Conservation (phyloP, 208 protist genomes). For the Trypanosoma conorhini region DNA sequence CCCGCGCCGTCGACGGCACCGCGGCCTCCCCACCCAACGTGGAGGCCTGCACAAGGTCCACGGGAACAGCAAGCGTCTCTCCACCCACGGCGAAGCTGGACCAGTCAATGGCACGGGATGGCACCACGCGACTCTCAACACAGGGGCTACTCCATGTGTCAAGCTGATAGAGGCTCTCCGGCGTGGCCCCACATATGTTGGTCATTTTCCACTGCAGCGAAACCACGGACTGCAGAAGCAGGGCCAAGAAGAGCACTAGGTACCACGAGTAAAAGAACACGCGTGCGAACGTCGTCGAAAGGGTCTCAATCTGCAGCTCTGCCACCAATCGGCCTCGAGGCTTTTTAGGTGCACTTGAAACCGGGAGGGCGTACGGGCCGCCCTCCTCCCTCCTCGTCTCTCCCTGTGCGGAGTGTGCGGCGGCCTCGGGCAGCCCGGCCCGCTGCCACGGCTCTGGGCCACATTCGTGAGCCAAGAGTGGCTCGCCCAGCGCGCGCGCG, state of each 20-base stretch:
- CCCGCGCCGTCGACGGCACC: background rate
- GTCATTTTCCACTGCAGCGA: constrained; percentile 65
- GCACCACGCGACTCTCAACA: constrained; percentile 3
- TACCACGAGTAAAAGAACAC: constrained; percentile 77
- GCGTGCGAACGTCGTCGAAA: constrained; percentile 49
- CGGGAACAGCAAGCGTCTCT: background rate
- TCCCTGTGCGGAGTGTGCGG: background rate
- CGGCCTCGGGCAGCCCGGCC: background rate
- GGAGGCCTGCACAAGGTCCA: constrained; percentile 1
- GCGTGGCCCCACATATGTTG: constrained; percentile 53
- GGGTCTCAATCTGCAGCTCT: constrained; percentile 77
- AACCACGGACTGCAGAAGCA: constrained; percentile 56
- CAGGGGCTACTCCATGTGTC: constrained; percentile 55
- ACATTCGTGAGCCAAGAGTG: constrained; percentile 2
- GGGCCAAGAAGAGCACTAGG: constrained; percentile 46
- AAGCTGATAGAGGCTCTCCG: constrained; percentile 41
- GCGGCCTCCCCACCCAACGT: background rate
- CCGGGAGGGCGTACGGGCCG: background rate
- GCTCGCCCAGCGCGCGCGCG: background rate
- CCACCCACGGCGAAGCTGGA: background rate
- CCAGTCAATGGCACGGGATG: constrained; percentile 3
- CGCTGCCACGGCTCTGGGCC: background rate
- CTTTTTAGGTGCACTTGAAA: background rate
- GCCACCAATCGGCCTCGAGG: constrained; percentile 17
- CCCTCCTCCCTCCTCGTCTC: background rate